Conservation (phyloP, 73 alveolate genomes). For the Tetrahymena malaccensis region DNA sequence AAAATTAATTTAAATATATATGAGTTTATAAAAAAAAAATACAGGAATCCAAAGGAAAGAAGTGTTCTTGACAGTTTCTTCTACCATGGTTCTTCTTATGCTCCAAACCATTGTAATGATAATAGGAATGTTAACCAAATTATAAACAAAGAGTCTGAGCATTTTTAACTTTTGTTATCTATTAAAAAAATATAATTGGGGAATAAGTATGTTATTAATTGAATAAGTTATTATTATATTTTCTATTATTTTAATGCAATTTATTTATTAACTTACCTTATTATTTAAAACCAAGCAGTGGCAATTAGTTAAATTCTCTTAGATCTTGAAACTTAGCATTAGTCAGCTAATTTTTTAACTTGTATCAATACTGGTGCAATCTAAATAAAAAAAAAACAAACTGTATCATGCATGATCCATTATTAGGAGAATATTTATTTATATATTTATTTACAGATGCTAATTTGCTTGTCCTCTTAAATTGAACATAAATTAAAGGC, state of each 20-base stretch:
- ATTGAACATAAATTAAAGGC: constrained; percentile 26
- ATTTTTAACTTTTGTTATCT: constrained; percentile 13
- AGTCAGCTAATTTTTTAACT: not conserved
- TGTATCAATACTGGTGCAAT: not conserved
- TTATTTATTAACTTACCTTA: not conserved
- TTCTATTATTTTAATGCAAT: not conserved
- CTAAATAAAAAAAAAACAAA: not conserved
- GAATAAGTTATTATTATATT: not conserved
- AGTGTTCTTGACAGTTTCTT: constrained; percentile 31
- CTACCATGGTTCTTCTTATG: constrained; percentile 30
- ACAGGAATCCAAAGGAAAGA: constrained; percentile 39
- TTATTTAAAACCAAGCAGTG: not conserved
- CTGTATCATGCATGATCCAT: not conserved
- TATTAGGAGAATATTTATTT: too few species aligned
- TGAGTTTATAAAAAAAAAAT: not conserved
- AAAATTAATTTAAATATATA: not conserved
- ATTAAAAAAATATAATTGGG: not conserved
- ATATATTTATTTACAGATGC: constrained; percentile 10
- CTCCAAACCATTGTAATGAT: constrained; percentile 38
- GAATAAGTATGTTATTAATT: not conserved
- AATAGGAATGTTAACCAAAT: constrained; percentile 26
- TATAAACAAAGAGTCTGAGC: constrained; percentile 34
- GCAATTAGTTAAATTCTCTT: constrained; percentile 2
- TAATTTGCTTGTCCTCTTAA: constrained; percentile 33
- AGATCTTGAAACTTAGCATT: not conserved